Base-by-base conservation (phyloP, 2,329 filamentous ascomycete genomes). In the Alternaria arborescens region DNA sequence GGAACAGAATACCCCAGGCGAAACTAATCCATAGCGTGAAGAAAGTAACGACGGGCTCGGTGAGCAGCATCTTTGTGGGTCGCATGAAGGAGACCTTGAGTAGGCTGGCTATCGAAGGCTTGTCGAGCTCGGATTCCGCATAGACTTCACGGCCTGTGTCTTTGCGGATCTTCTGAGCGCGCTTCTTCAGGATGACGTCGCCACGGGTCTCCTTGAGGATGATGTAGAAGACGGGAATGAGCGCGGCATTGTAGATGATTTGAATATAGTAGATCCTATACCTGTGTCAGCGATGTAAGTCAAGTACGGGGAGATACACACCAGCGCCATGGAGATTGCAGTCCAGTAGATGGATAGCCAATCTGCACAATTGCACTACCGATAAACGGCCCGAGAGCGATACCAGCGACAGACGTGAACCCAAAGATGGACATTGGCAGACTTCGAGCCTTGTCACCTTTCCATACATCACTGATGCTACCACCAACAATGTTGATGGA, bases 1-100 rank as follows among this genome's bases (percentile, higher is more conserved):
- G 70, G 61, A 78, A 82, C 0, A 82, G 65, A 24, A 81, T 81
- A 1, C 79, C 79, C 79, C 79, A 81, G 0, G 80, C 79, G 58
- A 82, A 82, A 30, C 72, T 76, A 43, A 81, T 78, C 80, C 80
- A 82, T 0, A 82, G 67, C 0, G 80, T 82, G 68, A 83, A 80
- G 53, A 78, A 81, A 3, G 66, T 77, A 5, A 82, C 77, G 1
- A 83, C 77, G 0, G 80, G 80, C 30, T 82, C 79, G 3, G 79
- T 81, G 20, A 79, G 48, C 1, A 80, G 73, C 78, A 83, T 77
- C 52, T 74, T 75, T 1, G 70, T 78, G 0, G 79, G 79, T 1
- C 78, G 76, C 67, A 78, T 75, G 55, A 81, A 81, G 1, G 79
- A 80, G 6, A 80, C 62, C 44, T 78, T 76, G n/a, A 81, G 64